Evolutionary conservation across 495 filamentous ascomycete genomes (phyloP).

Genomic region (Tuber melanosporum): DNA sequence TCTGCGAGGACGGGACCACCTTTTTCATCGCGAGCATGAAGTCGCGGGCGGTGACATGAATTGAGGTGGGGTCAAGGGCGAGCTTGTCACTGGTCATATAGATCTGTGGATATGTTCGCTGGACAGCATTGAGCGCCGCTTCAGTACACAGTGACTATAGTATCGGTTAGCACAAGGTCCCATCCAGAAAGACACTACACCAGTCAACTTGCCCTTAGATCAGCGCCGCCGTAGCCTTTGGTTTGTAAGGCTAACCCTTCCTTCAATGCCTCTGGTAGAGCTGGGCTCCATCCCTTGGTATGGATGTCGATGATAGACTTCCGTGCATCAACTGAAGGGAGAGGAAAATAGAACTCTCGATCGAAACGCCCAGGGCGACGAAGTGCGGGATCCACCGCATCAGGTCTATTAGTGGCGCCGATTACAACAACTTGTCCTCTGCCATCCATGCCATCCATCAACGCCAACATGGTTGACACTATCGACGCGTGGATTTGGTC

Average conservation of each 20-base stretch:
- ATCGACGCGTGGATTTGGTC: slow-evolving; percentile 98
- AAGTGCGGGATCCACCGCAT: slow-evolving; percentile 91
- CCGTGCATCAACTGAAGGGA: slow-evolving; percentile 71
- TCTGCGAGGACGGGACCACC: slow-evolving; percentile 87
- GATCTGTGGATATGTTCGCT: slow-evolving; percentile 90
- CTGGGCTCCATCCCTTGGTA: slow-evolving; percentile 83
- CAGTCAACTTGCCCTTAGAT: slow-evolving; percentile 53
- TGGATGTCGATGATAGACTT: slow-evolving; percentile 89
- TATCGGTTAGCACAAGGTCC: slow-evolving; percentile 5
- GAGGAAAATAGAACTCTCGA: slow-evolving; percentile 93
- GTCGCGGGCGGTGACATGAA: slow-evolving; percentile 79
- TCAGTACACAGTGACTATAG: slow-evolving; percentile 77
- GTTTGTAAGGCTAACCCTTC: slow-evolving; percentile 75
- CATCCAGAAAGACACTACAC: not conserved
- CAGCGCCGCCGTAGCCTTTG: slow-evolving; percentile 94
- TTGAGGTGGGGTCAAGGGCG: slow-evolving; percentile 72
- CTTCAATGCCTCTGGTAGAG: slow-evolving; percentile 69
- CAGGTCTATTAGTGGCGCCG: slow-evolving; percentile 93
- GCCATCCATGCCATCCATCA: slow-evolving; percentile 99
- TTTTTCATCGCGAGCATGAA: slow-evolving; percentile 96
- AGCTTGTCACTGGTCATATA: slow-evolving; percentile 88
- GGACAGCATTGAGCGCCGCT: slow-evolving; percentile 96
- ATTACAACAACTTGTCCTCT: slow-evolving; percentile 97
- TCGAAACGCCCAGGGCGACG: slow-evolving; percentile 93
- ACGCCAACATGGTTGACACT: slow-evolving; percentile 83